A percentile compares a stretch with the other conserved stretches of the same genome.
Evolutionary conservation across 192 early-diverging fungal genomes (phyloP).

Genomic region (Ambispora gerdemannii): DNA sequence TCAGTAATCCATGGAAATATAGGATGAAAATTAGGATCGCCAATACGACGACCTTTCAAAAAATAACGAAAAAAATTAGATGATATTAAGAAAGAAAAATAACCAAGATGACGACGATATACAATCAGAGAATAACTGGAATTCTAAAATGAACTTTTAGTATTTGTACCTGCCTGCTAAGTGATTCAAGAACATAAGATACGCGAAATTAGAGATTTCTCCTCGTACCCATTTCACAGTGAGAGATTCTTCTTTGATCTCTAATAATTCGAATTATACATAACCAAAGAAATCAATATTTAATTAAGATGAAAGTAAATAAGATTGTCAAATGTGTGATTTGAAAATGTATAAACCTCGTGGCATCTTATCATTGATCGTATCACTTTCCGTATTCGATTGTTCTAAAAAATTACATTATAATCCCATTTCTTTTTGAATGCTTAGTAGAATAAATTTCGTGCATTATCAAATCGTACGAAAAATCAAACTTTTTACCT

Average conservation of each 20-base stretch:
- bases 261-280: conserved; percentile 27
- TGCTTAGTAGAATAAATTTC: no score
- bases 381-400: background rate
- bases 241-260: conserved; percentile 43
- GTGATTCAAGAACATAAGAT: conserved; percentile 88
- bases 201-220: conserved; percentile 91
- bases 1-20: conserved; percentile 71
- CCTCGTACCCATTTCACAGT: conserved; percentile 72
- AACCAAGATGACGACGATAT: background rate
- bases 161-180: conserved; percentile 58
- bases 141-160: background rate
- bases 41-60: conserved; percentile 50
- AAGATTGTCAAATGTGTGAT: no score
- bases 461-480: no score
- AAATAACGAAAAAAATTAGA: conserved; percentile 3
- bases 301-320: background rate
- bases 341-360: conserved; percentile 32
- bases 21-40: conserved; percentile 66
- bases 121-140: background rate
- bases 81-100: background rate
- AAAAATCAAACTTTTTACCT: no score
- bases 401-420: no score
- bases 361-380: conserved; percentile 21
- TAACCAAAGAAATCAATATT: background rate
- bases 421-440: no score